Base-by-base conservation (phyloP, 345 rosid species). In the Arabidopsis arenosa region DNA sequence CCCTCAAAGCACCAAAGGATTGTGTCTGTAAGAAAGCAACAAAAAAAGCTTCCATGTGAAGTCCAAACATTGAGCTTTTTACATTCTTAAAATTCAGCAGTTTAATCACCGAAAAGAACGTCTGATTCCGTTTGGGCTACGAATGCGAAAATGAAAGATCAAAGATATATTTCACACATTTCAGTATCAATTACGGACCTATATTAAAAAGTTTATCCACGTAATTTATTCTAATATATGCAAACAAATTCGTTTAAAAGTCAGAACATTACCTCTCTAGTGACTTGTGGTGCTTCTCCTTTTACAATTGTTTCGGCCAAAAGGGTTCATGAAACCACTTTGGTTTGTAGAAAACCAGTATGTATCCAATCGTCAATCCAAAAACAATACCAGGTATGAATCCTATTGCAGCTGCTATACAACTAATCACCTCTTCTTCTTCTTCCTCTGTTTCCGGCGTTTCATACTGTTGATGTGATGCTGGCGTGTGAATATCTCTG, bases 401-500 rank as follows among this genome's bases (percentile, higher is more conserved):
- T 53, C 58, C 58, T 53, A 26, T 12, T 11, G n/a, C 15, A 26
- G 58, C 58, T 53, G 58, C 58, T 53, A 53, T 53, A 15, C 58
- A 53, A 26, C 58, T 11, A 13, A 53, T 11, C 35, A 53, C 15
- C 9, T 12, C 35, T 26, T 53, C 35, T 0, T 53, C 58, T 2
- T 53, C 58, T 53, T 21, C 30, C 11, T 48, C 26, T 3, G 5
- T 0, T 9, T 53, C 15, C 9, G 4, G n/a, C 4, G 57, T 2
- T 52, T 53, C 58, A 6, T 11, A 5, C 8, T 26, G 35, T 26
- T 53, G 32, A 28, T 41, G 15, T 2, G 35, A 0, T 53, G 15
- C 35, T 11, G 35, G 15, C 35, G 9, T 26, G 15, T 53, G 58
- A 11, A 0, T 12, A 11, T 53, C 35, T 26, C 3, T 1, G 0